A percentile compares a stretch with the other conserved stretches of the same genome.
These are phyloP conservation scores for Persicaria maculosa DNA, from an alignment of 148 eudicot genomes.

Conservation along the genomic window DNA sequence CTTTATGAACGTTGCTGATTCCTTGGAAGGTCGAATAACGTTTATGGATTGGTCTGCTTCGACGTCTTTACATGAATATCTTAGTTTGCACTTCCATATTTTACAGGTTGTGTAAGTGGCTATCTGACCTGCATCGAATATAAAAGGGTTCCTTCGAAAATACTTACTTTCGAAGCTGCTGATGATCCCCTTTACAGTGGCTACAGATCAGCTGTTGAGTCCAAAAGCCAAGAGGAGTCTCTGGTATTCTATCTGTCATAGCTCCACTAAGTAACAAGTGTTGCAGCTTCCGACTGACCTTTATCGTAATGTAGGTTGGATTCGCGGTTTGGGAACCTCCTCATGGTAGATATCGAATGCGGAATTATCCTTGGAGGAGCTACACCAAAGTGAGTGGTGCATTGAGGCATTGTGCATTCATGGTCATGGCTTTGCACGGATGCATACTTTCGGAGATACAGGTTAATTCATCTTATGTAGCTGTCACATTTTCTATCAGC, in stretches of 20 bases:
- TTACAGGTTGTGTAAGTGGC: slow-evolving; percentile 60
- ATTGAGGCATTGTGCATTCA: slow-evolving; percentile 78
- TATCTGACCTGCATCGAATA: slow-evolving; percentile 74
- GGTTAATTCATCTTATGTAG: slow-evolving; percentile 26
- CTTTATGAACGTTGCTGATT: slow-evolving; percentile 63
- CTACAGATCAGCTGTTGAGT: slow-evolving; percentile 71
- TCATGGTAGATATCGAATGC: slow-evolving; percentile 76
- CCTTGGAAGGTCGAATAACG: slow-evolving; percentile 64
- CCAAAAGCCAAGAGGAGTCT: slow-evolving; percentile 72
- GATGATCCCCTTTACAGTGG: slow-evolving; percentile 80
- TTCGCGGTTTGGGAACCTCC: slow-evolving; percentile 98
- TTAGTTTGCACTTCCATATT: neutral
- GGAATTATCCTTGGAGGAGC: slow-evolving; percentile 71
- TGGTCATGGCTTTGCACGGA: slow-evolving; percentile 94
- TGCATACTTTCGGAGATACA: slow-evolving; percentile 86
- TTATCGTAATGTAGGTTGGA: slow-evolving; percentile 40
- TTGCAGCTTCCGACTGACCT: neutral
- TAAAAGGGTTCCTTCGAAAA: slow-evolving; percentile 61
- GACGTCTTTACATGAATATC: neutral
- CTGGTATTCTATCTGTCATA: slow-evolving; percentile 35
- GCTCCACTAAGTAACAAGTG: neutral
- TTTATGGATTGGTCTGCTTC: slow-evolving; percentile 7
- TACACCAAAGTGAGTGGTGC: slow-evolving; percentile 79
- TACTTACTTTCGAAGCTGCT: slow-evolving; percentile 69
- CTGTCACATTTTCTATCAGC: neutral